These are phyloP conservation scores for Scenedesmus sp. DNA, from an alignment of 163 green algal genomes.

Conservation along the genomic window DNA sequence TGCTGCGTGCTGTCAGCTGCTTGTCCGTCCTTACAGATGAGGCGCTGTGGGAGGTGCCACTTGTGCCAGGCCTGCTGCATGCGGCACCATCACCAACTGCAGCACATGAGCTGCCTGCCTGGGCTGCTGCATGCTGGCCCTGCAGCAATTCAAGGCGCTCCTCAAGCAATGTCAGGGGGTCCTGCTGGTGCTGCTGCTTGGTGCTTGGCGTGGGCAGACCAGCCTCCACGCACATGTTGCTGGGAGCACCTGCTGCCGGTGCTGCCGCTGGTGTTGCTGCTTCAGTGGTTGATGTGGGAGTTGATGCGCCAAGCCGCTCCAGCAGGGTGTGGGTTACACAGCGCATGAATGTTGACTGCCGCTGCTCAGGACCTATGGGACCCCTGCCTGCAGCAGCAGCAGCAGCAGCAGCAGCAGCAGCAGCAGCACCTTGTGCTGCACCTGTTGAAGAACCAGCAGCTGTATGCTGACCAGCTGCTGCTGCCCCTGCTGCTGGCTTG, in stretches of 20 bases:
- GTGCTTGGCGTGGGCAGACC: not conserved
- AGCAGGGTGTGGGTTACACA: slow-evolving; percentile 37
- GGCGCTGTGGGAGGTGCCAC: not conserved
- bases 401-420: no score
- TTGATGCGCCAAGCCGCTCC: not conserved
- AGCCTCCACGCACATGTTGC: not conserved
- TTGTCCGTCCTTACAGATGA: not conserved
- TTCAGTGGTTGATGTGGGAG: not conserved
- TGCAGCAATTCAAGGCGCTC: not conserved
- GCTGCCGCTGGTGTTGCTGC: not conserved
- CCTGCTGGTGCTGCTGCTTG: slow-evolving; percentile 16
- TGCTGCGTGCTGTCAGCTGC: not conserved
- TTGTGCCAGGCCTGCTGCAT: slow-evolving; percentile 5
- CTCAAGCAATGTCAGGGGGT: no score
- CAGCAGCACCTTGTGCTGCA: not conserved
- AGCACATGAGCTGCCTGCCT: not conserved
- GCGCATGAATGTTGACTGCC: slow-evolving; percentile 52
- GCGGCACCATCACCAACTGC: not conserved
- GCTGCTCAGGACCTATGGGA: not conserved
- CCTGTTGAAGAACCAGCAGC: not conserved
- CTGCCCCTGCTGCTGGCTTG: not conserved
- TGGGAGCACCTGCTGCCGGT: not conserved
- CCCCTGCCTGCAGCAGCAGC: not conserved
- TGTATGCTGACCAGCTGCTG: not conserved
- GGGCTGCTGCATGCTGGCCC: not conserved